These are phyloP conservation scores for Syzygium grande DNA, from an alignment of 345 rosid species.

Conservation along the genomic window DNA sequence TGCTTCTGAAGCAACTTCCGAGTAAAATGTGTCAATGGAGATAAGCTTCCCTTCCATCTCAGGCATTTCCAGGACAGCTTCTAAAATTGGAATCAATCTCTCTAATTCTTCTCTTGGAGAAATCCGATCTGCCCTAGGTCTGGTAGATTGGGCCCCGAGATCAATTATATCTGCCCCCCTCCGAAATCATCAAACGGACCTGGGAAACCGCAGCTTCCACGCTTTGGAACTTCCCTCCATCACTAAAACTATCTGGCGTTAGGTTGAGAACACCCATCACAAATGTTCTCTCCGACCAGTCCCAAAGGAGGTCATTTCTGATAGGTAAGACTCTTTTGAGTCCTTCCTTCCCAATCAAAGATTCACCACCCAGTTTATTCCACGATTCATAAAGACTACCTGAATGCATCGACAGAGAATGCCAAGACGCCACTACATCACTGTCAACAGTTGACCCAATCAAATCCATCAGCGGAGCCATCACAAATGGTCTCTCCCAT, in stretches of 20 bases:
- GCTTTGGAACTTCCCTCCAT: slow-evolving; percentile 69
- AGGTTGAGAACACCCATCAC: slow-evolving; percentile 90
- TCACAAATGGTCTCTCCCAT: slow-evolving; percentile 87
- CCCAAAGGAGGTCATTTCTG: slow-evolving; percentile 64
- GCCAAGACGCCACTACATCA: slow-evolving; percentile 77
- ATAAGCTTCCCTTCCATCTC: slow-evolving; percentile 81
- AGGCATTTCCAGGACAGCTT: slow-evolving; percentile 61
- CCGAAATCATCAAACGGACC: slow-evolving; percentile 56
- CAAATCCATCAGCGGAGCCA: slow-evolving; percentile 87
- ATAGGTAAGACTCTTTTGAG: slow-evolving; percentile 72
- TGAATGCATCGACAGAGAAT: slow-evolving; percentile 44
- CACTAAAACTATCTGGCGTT: slow-evolving; percentile 95
- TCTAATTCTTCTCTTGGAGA: slow-evolving; percentile 67
- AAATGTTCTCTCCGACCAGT: slow-evolving; percentile 58
- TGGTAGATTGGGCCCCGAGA: slow-evolving; percentile 87
- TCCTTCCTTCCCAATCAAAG: slow-evolving; percentile 62
- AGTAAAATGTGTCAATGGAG: slow-evolving; percentile 80
- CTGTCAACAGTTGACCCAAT: slow-evolving; percentile 56
- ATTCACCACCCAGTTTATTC: slow-evolving; percentile 79
- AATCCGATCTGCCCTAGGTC: slow-evolving; percentile 69
- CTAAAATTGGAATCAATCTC: slow-evolving; percentile 62
- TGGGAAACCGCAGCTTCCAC: slow-evolving; percentile 66
- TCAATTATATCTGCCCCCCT: slow-evolving; percentile 86
- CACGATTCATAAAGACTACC: slow-evolving; percentile 56
- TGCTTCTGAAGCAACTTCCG: slow-evolving; percentile 82